Percentiles rank a stretch among this genome's conserved stretches.
phyloP scores from a whole-genome alignment of 257 asterid genomes.

The Primulina eburnea region DNA sequence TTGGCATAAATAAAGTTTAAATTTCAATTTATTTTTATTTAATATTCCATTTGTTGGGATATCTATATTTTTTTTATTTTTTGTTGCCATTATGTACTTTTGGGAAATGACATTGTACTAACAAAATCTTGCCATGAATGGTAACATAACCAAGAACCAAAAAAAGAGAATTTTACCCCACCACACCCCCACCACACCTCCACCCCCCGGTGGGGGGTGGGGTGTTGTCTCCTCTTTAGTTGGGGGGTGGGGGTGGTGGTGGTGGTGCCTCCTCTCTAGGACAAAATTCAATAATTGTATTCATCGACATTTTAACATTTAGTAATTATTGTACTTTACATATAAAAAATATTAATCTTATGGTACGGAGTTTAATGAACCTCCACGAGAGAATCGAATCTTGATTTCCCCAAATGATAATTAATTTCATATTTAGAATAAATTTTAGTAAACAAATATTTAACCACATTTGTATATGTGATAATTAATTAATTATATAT shows the following conservation, averaged over 20 bases:
- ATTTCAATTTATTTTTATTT: no score
- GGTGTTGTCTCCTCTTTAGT: no score
- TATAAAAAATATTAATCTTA: background rate
- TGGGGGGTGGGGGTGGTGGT: background rate
- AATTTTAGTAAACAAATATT: no score
- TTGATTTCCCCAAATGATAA: constrained; percentile 1
- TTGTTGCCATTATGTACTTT: background rate
- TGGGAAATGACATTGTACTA: background rate
- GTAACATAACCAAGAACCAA: background rate
- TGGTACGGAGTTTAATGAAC: background rate
- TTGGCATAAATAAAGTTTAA: no score
- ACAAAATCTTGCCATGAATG: background rate
- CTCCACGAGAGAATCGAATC: constrained; percentile 11
- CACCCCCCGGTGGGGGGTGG: no score
- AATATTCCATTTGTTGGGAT: no score
- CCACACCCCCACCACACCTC: no score
- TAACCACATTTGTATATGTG: no score
- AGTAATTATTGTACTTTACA: background rate
- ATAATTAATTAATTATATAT: no score
- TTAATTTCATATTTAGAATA: background rate
- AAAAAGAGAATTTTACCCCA: background rate
- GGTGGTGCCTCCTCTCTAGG: background rate
- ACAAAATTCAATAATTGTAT: background rate
- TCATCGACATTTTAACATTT: background rate
- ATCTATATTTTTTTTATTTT: no score